phyloP scores from a whole-genome alignment of 805 yeast genomes.

The Maudiozyma saulgeensis region DNA sequence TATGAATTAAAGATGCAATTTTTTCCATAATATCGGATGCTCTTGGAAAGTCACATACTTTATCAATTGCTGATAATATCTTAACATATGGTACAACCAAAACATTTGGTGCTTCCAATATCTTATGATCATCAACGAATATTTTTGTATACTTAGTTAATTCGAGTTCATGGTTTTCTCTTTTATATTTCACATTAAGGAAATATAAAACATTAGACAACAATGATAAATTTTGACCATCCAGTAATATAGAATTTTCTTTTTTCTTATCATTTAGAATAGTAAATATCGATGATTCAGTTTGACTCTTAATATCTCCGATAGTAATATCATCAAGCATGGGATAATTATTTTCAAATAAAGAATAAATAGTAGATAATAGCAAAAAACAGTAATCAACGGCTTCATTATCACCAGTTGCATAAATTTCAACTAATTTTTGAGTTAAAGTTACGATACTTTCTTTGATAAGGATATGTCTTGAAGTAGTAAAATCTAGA shows the following conservation, averaged over 20 bases:
- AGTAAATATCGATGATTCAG: slow-evolving; percentile 14
- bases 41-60: slow-evolving; percentile 21
- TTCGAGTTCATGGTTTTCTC: slow-evolving; percentile 35
- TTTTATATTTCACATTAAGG: slow-evolving; percentile 26
- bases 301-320: slow-evolving; percentile 9
- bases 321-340: slow-evolving; percentile 12
- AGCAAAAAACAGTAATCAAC: slow-evolving; percentile 22
- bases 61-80: slow-evolving; percentile 46
- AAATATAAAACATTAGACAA: slow-evolving; percentile 30
- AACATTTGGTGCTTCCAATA: slow-evolving; percentile 18
- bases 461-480: slow-evolving; percentile 22
- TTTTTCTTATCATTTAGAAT: slow-evolving; percentile 3
- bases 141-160: slow-evolving; percentile 31
- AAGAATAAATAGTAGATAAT: slow-evolving; percentile 20
- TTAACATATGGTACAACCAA: slow-evolving; percentile 35
- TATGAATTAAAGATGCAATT: neutral
- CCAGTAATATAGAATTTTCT: slow-evolving; percentile 9
- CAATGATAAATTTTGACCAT: slow-evolving; percentile 19
- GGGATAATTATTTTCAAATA: slow-evolving; percentile 17
- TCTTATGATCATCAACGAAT: slow-evolving; percentile 27
- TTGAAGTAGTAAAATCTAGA: slow-evolving; percentile 27
- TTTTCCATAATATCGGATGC: slow-evolving; percentile 6
- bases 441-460: slow-evolving; percentile 18
- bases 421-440: slow-evolving; percentile 10
- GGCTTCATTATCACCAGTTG: slow-evolving; percentile 3